These are phyloP conservation scores for Epichloe brachyelytri DNA, from an alignment of 2,329 filamentous ascomycete species.

Conservation along the genomic window DNA sequence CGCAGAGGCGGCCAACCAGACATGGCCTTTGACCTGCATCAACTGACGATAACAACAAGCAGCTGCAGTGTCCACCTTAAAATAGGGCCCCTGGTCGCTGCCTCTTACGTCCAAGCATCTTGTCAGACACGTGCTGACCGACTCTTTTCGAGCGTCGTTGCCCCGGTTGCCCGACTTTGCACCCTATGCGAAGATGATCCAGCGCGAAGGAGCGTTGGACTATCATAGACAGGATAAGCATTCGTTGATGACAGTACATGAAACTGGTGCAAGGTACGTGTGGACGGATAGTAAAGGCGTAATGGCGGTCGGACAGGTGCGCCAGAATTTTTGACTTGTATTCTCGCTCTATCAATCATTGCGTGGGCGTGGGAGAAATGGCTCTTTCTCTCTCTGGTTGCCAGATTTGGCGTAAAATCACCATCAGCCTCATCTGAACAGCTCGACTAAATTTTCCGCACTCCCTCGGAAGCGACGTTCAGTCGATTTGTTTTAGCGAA, in stretches of 20 bases:
- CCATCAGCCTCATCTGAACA: not conserved
- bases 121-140: constrained; percentile 5
- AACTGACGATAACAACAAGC: not conserved
- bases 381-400: not conserved
- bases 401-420: not conserved
- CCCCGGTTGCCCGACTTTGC: not conserved
- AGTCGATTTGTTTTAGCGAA: not conserved
- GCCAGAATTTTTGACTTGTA: too few relatives aligned
- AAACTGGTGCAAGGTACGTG: not conserved
- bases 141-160: constrained; percentile 3
- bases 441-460: not conserved
- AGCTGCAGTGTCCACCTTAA: not conserved
- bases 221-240: not conserved
- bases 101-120: not conserved
- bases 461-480: not conserved
- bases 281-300: too few relatives aligned
- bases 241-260: not conserved
- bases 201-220: not conserved
- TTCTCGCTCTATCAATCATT: too few relatives aligned
- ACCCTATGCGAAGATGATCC: not conserved
- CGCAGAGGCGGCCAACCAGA: not conserved
- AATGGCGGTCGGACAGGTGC: not conserved
- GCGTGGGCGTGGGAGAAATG: too few relatives aligned
- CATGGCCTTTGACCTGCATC: not conserved
- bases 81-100: not conserved